Conservation (phyloP, 306 rosid genomes). For the Betula pendula region DNA sequence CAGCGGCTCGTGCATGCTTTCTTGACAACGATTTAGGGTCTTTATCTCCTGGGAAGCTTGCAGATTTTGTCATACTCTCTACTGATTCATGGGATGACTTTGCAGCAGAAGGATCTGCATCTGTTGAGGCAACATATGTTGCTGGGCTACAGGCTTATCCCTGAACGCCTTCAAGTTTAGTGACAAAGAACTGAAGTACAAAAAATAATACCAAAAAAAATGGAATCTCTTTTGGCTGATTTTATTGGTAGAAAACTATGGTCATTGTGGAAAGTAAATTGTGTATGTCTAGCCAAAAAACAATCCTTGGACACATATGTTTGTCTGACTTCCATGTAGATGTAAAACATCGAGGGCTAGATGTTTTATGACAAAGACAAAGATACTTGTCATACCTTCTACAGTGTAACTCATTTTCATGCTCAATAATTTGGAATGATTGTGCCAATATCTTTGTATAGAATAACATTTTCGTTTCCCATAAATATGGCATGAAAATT, state of each 20-base stretch:
- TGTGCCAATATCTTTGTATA: too few species aligned
- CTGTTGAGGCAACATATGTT: slow-evolving; percentile 68
- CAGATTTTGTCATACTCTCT: slow-evolving; percentile 80
- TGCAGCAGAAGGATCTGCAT: slow-evolving; percentile 56
- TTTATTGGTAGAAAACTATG: not conserved
- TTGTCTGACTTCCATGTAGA: too few species aligned
- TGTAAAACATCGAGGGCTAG: too few species aligned
- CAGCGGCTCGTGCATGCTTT: slow-evolving; percentile 85
- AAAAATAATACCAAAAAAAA: not conserved
- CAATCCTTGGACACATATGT: too few species aligned
- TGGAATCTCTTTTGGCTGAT: not conserved
- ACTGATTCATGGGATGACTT: slow-evolving; percentile 62
- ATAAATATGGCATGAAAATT: too few species aligned
- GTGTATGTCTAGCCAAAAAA: not conserved
- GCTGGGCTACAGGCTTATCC: slow-evolving; percentile 76
- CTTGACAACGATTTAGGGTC: slow-evolving; percentile 72
- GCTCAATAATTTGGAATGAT: too few species aligned
- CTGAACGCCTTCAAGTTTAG: slow-evolving; percentile 26
- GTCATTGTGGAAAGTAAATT: not conserved
- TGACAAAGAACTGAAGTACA: not conserved
- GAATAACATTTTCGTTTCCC: too few species aligned
- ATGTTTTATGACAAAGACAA: too few species aligned
- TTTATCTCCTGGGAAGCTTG: slow-evolving; percentile 65
- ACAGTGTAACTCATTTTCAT: too few species aligned
- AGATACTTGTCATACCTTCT: too few species aligned